Percentiles rank a stretch among this genome's conserved stretches.
Evolutionary conservation across 75 land plant species (phyloP).

Genomic region (Pinus tabuliformis): DNA sequence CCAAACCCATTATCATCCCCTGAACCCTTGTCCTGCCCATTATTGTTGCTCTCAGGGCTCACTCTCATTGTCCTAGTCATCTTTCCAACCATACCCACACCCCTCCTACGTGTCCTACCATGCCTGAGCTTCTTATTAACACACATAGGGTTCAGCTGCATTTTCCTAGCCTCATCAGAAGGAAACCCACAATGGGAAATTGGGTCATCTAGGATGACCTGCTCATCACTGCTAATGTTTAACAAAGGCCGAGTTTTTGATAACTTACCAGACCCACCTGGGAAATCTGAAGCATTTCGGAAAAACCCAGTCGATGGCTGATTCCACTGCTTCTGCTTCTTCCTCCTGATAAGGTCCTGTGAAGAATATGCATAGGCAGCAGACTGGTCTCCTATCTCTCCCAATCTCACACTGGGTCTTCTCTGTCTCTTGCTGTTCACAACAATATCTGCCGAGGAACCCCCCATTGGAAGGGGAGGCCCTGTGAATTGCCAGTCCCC

Average conservation of each 20-base stretch:
- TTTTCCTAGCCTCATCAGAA: not conserved
- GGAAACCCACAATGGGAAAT: conserved; percentile 1
- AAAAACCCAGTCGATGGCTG: not conserved
- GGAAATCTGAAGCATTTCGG: conserved; percentile 3
- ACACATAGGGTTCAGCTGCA: conserved; percentile 7
- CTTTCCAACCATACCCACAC: not conserved
- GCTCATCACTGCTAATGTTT: conserved; percentile 6
- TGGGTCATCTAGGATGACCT: not conserved
- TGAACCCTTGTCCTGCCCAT: conserved; percentile 10
- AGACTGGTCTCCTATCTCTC: conserved; percentile 64
- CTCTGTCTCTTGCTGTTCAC: conserved; percentile 58
- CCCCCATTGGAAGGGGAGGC: too few species aligned
- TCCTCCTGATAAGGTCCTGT: not conserved
- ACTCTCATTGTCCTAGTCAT: conserved; percentile 2
- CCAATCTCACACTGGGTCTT: conserved; percentile 77
- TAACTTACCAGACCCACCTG: not conserved
- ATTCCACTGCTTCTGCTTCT: conserved; percentile 4
- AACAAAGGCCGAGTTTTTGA: conserved; percentile 1
- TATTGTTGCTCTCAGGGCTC: not conserved
- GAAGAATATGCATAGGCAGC: conserved; percentile 12
- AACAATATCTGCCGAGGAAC: not conserved
- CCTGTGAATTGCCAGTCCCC: too few species aligned
- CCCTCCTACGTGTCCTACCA: conserved; percentile 12
- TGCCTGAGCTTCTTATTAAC: conserved; percentile 13
- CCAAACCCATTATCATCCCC: conserved; percentile 16